Evolutionary conservation across 257 asterid species (phyloP).

Genomic region (Fraxinus cuspidata): DNA sequence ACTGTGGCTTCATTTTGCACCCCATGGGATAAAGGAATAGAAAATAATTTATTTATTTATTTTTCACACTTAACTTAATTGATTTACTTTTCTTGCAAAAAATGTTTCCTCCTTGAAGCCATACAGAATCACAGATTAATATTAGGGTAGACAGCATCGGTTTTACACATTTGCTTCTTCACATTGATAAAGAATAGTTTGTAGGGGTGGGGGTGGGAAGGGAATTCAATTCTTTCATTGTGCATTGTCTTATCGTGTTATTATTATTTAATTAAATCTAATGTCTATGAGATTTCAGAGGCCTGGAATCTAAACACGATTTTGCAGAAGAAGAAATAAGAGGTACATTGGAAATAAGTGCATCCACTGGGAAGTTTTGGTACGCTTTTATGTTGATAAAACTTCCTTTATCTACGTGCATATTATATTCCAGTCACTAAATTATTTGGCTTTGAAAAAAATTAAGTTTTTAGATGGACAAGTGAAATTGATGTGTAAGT

Average conservation of each 20-base stretch:
- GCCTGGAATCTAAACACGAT: conserved; percentile 33
- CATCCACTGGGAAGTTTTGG: conserved; percentile 84
- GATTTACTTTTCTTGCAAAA: too few relatives aligned
- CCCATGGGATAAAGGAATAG: too few relatives aligned
- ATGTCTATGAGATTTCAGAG: conserved; percentile 34
- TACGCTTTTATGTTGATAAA: conserved; percentile 30
- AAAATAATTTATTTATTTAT: background rate
- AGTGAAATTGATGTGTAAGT: conserved; percentile 1
- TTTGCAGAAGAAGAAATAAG: conserved; percentile 56
- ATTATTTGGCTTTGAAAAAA: background rate
- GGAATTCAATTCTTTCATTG: background rate
- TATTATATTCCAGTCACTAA: background rate
- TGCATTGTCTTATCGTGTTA: background rate
- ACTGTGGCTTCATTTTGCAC: too few relatives aligned
- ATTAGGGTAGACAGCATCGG: background rate
- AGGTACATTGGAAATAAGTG: conserved; percentile 58
- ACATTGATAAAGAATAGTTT: background rate
- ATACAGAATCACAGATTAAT: background rate
- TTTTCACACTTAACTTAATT: too few relatives aligned
- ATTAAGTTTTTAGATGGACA: conserved; percentile 7
- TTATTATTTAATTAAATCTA: conserved; percentile 11
- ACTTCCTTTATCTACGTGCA: background rate
- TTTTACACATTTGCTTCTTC: conserved; percentile 17
- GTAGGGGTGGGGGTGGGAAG: background rate
- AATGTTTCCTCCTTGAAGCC: background rate